Base-by-base conservation (phyloP, 148 eudicot species). In the Cornus florida region DNA sequence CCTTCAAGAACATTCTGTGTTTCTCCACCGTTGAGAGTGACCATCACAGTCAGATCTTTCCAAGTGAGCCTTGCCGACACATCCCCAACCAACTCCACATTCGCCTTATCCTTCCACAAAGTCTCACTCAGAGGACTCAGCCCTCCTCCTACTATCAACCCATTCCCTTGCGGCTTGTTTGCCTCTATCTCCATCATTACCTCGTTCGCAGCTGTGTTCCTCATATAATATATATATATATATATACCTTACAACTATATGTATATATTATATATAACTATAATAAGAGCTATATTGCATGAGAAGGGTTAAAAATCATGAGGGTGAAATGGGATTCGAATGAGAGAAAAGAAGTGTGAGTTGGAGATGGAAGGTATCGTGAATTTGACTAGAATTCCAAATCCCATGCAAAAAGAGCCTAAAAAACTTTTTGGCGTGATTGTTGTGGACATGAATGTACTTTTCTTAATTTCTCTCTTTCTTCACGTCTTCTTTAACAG, bases 21-120 rank as follows among this genome's bases (percentile, higher is more conserved):
- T 16, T 90, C 95, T 0, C 99, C 99, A 64, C 85, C 88, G 72
- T 90, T 81, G 0, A 93, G 85, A 0, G 94, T 96, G 0, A 96
- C 95, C 88, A 85, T 89, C 0, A 96, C 99, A 0, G 94, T 93
- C 10, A 96, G 80, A 75, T 96, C 98, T 56, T 90, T 89, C 99
- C 99, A 96, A 0, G 98, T 92, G 7, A 96, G 84, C 81, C 92
- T 86, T 0, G 99, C 98, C 3, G 99, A 92, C 9, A 96, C 95
- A 60, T 93, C 99, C 0, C 95, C 99, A 0, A 90, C 74, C 7
- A 86, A 57, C 22, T 88, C 93, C 0, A 86, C 76, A 53, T 82
- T 85, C 0, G 84, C 67, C 39, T 75, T 92, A 43, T 91, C 95
- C 43, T 87, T 85, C 99, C 99, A 95, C 20, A 95, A 60, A 0